These are phyloP conservation scores for Clathrospora elynae DNA, from an alignment of 2,329 filamentous ascomycete genomes.

Conservation along the genomic window DNA sequence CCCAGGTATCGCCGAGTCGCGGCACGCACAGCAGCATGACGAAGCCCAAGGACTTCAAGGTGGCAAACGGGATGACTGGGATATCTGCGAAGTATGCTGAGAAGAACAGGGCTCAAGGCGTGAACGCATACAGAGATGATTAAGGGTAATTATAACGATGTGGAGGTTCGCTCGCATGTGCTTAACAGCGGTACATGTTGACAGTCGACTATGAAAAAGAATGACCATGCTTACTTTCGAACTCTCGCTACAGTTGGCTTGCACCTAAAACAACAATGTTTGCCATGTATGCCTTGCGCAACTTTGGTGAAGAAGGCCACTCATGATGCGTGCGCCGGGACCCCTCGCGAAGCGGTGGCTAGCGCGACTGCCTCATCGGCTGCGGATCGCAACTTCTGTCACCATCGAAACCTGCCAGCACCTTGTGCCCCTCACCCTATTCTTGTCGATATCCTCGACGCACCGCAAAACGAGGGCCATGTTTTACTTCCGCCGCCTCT, in stretches of 20 bases:
- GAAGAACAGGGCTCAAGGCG: slow-evolving; percentile 43
- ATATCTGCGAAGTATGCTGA: slow-evolving; percentile 28
- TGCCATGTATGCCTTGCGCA: slow-evolving; percentile 1
- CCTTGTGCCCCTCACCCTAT: slow-evolving; percentile 29
- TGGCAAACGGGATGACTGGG: slow-evolving; percentile 57
- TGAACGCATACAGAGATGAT: slow-evolving; percentile 48
- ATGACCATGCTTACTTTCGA: too few relatives aligned
- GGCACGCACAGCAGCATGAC: slow-evolving; percentile 67
- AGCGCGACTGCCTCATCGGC: slow-evolving; percentile 23
- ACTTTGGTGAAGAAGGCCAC: slow-evolving; percentile 10
- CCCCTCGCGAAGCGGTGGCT: slow-evolving; percentile 23
- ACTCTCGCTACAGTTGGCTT: too few relatives aligned
- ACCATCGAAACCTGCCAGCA: slow-evolving; percentile 26
- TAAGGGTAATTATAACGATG: slow-evolving; percentile 1
- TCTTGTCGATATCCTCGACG: slow-evolving; percentile 10
- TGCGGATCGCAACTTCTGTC: slow-evolving; percentile 30
- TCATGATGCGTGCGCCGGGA: slow-evolving; percentile 19
- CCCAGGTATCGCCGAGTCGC: slow-evolving; percentile 59
- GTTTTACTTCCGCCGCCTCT: background rate
- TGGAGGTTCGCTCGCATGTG: too few relatives aligned
- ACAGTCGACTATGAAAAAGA: too few relatives aligned
- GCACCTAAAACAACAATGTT: too few relatives aligned
- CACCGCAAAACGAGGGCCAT: background rate
- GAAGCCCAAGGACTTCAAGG: slow-evolving; percentile 52
- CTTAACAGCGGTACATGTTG: too few relatives aligned